Percentiles rank a stretch among this genome's conserved stretches.
Evolutionary conservation across 768 basidiomycete species (phyloP).

Genomic region (Boletus tomentosulus): DNA sequence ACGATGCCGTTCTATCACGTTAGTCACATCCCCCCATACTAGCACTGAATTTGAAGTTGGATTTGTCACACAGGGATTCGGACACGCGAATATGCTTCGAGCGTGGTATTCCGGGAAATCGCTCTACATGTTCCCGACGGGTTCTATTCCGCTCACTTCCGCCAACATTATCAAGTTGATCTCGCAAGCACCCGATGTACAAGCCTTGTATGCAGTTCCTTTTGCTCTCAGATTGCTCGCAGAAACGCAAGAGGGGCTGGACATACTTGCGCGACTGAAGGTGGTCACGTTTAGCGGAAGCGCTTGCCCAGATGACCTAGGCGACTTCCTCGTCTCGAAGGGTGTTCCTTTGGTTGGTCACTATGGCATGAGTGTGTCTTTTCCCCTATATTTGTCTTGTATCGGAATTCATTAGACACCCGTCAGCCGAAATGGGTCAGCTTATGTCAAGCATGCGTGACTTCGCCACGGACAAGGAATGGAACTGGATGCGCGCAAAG

Average conservation of each 20-base stretch:
- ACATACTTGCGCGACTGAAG: constrained; percentile 40
- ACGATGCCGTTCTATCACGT: constrained; percentile 35
- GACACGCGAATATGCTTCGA: constrained; percentile 33
- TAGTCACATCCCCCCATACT: not conserved
- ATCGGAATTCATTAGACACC: not conserved
- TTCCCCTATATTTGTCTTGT: not conserved
- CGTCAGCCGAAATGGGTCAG: constrained; percentile 31
- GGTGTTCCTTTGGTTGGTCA: constrained; percentile 48
- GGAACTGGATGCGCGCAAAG: constrained; percentile 49
- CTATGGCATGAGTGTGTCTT: constrained; percentile 45
- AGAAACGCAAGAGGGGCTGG: constrained; percentile 44
- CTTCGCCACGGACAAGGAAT: constrained; percentile 47
- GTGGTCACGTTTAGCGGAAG: constrained; percentile 50
- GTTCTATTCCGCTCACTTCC: constrained; percentile 43
- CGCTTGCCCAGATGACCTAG: constrained; percentile 51
- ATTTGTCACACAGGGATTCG: constrained; percentile 16
- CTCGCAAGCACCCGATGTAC: constrained; percentile 29
- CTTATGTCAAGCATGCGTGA: constrained; percentile 47
- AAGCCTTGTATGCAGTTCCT: constrained; percentile 37
- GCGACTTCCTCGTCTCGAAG: constrained; percentile 43
- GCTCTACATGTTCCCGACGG: constrained; percentile 41
- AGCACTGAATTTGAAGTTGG: not conserved
- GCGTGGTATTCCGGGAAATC: constrained; percentile 40
- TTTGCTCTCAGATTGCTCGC: constrained; percentile 41
- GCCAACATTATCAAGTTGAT: constrained; percentile 40